Percentiles rank a stretch among this genome's conserved stretches.
These are phyloP conservation scores for Pseudocercospora cruenta DNA, from an alignment of 2,329 filamentous ascomycete species.

Conservation along the genomic window DNA sequence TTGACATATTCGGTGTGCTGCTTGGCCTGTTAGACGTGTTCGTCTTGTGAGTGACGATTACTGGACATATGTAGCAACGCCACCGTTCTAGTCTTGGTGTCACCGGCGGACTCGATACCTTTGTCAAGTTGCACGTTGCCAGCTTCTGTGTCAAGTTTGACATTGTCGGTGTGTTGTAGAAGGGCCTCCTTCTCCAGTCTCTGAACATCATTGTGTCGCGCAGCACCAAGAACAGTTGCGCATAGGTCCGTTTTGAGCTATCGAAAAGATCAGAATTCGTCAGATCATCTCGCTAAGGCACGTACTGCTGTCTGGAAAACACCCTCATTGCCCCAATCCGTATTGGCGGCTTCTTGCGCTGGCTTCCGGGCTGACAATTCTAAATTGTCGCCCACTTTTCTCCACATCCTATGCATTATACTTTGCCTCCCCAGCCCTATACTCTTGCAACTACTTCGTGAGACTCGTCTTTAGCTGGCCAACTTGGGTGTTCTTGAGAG, in stretches of 20 bases:
- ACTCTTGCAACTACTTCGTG: slow-evolving; percentile 70
- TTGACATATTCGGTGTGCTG: too few relatives aligned
- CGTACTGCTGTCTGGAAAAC: too few relatives aligned
- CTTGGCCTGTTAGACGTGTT: too few relatives aligned
- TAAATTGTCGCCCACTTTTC: slow-evolving; percentile 78
- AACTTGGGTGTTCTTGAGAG: slow-evolving; percentile 60
- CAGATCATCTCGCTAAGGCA: too few relatives aligned
- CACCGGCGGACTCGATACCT: slow-evolving; percentile 65
- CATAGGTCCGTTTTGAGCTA: too few relatives aligned
- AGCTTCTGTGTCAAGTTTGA: slow-evolving; percentile 67
- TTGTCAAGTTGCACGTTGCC: too few relatives aligned
- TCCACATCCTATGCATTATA: slow-evolving; percentile 74
- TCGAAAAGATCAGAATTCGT: too few relatives aligned
- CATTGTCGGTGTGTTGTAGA: slow-evolving; percentile 69
- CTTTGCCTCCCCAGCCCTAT: slow-evolving; percentile 70
- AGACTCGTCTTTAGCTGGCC: slow-evolving; percentile 72
- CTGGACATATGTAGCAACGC: slow-evolving; percentile 63
- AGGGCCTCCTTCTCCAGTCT: too few relatives aligned
- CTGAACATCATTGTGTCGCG: too few relatives aligned
- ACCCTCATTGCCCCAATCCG: slow-evolving; percentile 76
- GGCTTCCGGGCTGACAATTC: slow-evolving; percentile 73
- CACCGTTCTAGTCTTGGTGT: slow-evolving; percentile 81
- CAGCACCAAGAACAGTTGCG: too few relatives aligned
- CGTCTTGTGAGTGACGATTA: slow-evolving; percentile 43
- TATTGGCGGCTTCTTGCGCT: slow-evolving; percentile 68